These are phyloP conservation scores for Neoscytalidium dimidiatum DNA, from an alignment of 2,329 filamentous ascomycete species.

Conservation along the genomic window DNA sequence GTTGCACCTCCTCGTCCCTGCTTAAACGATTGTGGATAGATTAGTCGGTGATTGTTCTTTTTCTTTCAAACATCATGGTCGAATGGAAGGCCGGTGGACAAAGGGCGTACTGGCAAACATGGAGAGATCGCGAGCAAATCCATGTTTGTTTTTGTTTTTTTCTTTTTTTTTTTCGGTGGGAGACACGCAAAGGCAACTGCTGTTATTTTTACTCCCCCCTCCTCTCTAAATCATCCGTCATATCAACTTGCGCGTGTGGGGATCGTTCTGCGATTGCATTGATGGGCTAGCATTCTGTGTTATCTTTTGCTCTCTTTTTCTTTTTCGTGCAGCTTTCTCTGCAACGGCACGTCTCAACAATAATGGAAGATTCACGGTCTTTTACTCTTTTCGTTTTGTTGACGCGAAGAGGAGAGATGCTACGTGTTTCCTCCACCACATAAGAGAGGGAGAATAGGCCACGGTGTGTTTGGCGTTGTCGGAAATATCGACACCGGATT, in stretches of 20 bases:
- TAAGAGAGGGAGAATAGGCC: background rate
- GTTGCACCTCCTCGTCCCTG: background rate
- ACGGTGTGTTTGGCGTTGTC: background rate
- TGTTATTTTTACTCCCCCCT: background rate
- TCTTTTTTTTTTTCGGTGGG: background rate
- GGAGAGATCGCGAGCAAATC: background rate
- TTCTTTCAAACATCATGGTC: background rate
- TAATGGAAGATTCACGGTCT: background rate
- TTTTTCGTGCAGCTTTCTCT: background rate
- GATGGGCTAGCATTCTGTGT: constrained; percentile 6
- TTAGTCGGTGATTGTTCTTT: background rate
- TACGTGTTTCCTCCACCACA: background rate
- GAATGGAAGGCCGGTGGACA: background rate
- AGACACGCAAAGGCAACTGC: background rate
- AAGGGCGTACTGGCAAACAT: background rate
- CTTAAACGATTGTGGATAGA: background rate
- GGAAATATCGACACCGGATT: background rate
- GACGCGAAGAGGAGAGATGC: background rate
- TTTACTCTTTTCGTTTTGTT: background rate
- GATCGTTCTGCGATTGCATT: background rate
- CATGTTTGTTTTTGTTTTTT: constrained; percentile 2
- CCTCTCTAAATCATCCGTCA: background rate
- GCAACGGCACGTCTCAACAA: background rate
- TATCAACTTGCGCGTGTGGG: background rate
- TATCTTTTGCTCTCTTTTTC: background rate